Percentiles rank a stretch among this genome's conserved stretches.
Conservation (phyloP, 2,329 filamentous ascomycete species). For the Colletotrichum higginsianum region DNA sequence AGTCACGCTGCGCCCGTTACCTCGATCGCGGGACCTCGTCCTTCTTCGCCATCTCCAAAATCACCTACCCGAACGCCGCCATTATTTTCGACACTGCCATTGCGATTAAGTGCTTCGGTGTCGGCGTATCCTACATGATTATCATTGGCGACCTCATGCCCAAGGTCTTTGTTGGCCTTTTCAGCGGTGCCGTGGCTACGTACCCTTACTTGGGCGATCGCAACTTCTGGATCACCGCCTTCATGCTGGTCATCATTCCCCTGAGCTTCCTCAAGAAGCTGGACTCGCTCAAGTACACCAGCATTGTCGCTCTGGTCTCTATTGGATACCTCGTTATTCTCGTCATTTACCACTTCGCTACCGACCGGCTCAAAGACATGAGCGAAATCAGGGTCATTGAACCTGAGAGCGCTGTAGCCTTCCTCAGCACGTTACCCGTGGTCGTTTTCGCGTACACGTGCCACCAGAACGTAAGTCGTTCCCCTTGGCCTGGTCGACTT, state of each 20-base stretch:
- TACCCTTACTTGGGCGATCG: constrained; percentile 86
- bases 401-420: constrained; percentile 84
- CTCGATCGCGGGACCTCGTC: constrained; percentile 89
- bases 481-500: neutral
- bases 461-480: constrained; percentile 86
- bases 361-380: constrained; percentile 81
- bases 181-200: constrained; percentile 69
- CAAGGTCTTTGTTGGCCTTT: constrained; percentile 88
- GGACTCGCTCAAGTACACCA: constrained; percentile 98
- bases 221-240: constrained; percentile 97
- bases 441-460: constrained; percentile 99
- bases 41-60: constrained; percentile 96
- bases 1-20: constrained; percentile 93
- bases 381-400: constrained; percentile 82
- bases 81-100: constrained; percentile 97
- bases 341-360: constrained; percentile 92
- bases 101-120: constrained; percentile 97
- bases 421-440: constrained; percentile 89
- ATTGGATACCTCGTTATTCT: constrained; percentile 95
- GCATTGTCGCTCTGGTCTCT: constrained; percentile 88
- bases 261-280: constrained; percentile 91
- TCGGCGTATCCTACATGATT: constrained; percentile 97
- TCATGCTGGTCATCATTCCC: constrained; percentile 97
- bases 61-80: constrained; percentile 96
- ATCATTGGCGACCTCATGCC: constrained; percentile 99